Percentiles rank a stretch among this genome's conserved stretches.
These are phyloP conservation scores for Yamadazyma laniorum DNA, from an alignment of 805 yeast species.

Conservation along the genomic window DNA sequence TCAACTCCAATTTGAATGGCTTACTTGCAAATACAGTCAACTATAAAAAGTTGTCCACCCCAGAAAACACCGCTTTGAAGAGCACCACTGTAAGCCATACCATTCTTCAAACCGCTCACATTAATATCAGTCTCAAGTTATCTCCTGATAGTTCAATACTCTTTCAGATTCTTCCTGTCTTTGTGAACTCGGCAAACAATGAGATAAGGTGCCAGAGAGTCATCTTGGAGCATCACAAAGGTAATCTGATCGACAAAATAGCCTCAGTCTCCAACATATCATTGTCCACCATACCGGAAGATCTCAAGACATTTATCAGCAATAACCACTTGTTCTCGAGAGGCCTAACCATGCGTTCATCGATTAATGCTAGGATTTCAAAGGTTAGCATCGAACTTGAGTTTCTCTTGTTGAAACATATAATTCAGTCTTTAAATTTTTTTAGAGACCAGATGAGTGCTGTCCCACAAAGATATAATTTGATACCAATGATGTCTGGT, in stretches of 20 bases:
- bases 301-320: slow-evolving; percentile 23
- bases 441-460: not conserved
- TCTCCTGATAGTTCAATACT: slow-evolving; percentile 19
- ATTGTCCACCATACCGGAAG: slow-evolving; percentile 22
- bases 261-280: slow-evolving; percentile 25
- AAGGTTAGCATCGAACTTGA: slow-evolving; percentile 3
- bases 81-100: slow-evolving; percentile 19
- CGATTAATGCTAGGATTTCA: slow-evolving; percentile 7
- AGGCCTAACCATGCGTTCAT: slow-evolving; percentile 17
- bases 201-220: slow-evolving; percentile 31
- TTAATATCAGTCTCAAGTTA: slow-evolving; percentile 24
- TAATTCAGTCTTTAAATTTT: not conserved
- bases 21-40: slow-evolving; percentile 5
- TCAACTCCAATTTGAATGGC: not conserved
- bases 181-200: slow-evolving; percentile 36
- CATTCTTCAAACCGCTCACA: slow-evolving; percentile 40
- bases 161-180: slow-evolving; percentile 41
- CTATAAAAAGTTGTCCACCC: slow-evolving; percentile 4
- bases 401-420: slow-evolving; percentile 6
- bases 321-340: slow-evolving; percentile 19
- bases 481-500: not conserved
- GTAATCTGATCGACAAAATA: slow-evolving; percentile 10
- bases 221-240: not conserved
- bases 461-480: slow-evolving; percentile 1
- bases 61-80: not conserved